Base-by-base conservation (phyloP, 1,284 basidiomycete species). In the Entoloma clypeatum region DNA sequence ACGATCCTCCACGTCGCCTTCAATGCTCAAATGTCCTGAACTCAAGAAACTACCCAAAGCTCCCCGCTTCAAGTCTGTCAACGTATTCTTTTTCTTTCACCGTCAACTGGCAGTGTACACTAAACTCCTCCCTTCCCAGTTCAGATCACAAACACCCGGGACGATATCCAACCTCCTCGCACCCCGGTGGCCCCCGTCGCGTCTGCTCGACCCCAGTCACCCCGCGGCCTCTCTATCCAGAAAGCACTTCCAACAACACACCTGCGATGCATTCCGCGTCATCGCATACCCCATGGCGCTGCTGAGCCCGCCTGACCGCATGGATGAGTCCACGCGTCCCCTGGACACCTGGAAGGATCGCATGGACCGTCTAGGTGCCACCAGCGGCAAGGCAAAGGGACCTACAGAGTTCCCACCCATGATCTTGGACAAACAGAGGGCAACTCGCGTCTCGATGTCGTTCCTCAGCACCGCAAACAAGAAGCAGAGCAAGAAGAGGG, bases 31-130 rank as follows among this genome's bases (percentile, higher is more conserved):
- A 59, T 65, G 55, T 44, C 55, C 43, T 41, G 56, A 64, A 43
- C 58, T 65, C 36, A 51, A 50, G 28, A 60, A 44, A 50, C 53
- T 67, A 32, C 51, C 58, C 19, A 64, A 58, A 48, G 46, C 58
- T 21, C 50, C 53, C 4, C 45, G 52, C 24, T 52, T 57, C 46
- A 57, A 53, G 23, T 61, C 58, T 9, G 44, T 64, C 9, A 46
- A 55, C 29, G 64, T 65, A 19, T 38, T 61, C 43, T 25, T 11
- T 2, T 22, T 11, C 14, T 6, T 23, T 21, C 4, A 16, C 36
- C 11, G 14, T 4, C 8, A n/a, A 24, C 16, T 14, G n/a, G 10
- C 27, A 17, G 33, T 2, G 9, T 11, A n/a, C 30, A 16, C 11
- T 29, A 7, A 31, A 24, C 6, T n/a, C 19, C 8, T 28, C 14